These are phyloP conservation scores for Digitaria exilis DNA, from an alignment of 202 grass and related monocot species.

Conservation along the genomic window DNA sequence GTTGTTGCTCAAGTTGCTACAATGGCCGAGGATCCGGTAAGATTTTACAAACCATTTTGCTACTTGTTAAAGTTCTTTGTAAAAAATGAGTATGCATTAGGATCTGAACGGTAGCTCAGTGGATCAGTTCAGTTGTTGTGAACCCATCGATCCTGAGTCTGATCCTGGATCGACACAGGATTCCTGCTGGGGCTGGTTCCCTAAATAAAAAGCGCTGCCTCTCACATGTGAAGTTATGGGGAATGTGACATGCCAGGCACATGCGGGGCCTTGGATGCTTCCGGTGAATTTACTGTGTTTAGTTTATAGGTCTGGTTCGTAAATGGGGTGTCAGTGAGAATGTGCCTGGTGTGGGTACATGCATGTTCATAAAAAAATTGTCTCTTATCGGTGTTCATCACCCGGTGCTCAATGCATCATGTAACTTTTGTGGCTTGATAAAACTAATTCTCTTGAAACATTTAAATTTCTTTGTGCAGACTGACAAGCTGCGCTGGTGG, in stretches of 20 bases:
- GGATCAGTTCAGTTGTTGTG: neutral
- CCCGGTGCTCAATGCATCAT: slow-evolving; percentile 4
- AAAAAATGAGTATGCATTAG: neutral
- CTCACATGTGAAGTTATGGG: neutral
- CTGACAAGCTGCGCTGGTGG: slow-evolving; percentile 96
- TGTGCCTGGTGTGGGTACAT: neutral
- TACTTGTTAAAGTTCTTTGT: slow-evolving; percentile 5
- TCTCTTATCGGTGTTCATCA: slow-evolving; percentile 17
- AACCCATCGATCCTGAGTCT: too few species aligned
- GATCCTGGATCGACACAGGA: neutral
- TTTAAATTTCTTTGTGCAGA: slow-evolving; percentile 58
- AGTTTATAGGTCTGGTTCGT: neutral
- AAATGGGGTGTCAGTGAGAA: neutral
- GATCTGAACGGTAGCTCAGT: neutral
- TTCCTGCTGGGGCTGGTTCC: neutral
- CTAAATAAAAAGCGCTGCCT: neutral
- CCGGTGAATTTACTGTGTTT: neutral
- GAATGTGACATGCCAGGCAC: neutral
- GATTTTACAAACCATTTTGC: slow-evolving; percentile 31
- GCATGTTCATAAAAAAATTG: neutral
- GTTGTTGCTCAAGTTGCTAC: slow-evolving; percentile 90
- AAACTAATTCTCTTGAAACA: slow-evolving; percentile 5
- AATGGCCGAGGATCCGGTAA: slow-evolving; percentile 90
- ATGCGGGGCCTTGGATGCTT: neutral
- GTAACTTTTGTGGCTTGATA: neutral